Conservation (phyloP, 129 eudicot genomes). For the Artemisia argyi region DNA sequence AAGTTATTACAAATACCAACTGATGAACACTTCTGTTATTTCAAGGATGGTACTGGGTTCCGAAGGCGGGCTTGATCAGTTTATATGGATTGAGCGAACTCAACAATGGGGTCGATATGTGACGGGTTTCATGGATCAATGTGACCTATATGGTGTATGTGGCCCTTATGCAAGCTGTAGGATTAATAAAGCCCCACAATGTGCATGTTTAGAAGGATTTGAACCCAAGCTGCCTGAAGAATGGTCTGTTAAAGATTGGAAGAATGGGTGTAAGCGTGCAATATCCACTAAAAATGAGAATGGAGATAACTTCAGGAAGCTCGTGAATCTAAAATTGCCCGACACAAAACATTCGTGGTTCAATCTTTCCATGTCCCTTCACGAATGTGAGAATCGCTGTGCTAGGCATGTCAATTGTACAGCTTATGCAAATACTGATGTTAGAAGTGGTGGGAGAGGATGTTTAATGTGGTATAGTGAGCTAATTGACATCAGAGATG, state of each 20-base stretch:
- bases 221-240: conserved; percentile 23
- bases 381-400: conserved; percentile 37
- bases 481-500: conserved; percentile 28
- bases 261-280: conserved; percentile 29
- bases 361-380: conserved; percentile 10
- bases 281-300: neutral
- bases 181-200: neutral
- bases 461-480: conserved; percentile 42
- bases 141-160: conserved; percentile 4
- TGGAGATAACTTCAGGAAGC: conserved; percentile 22
- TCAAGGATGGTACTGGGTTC: conserved; percentile 25
- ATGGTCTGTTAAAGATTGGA: conserved; percentile 37
- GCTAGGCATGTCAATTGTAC: too few relatives aligned
- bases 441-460: conserved; percentile 23
- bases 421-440: conserved; percentile 40
- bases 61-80: neutral
- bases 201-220: conserved; percentile 40
- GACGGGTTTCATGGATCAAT: neutral
- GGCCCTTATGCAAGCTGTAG: conserved; percentile 31
- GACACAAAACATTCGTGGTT: conserved; percentile 32
- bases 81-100: neutral
- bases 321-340: conserved; percentile 34
- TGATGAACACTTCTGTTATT: neutral
- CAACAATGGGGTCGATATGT: neutral
- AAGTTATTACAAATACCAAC: too few relatives aligned